Evolutionary conservation across 2,329 filamentous ascomycete species (phyloP), one percentile per base, ranked within the genome.

Genomic region (Rhynchosporium graminicola): DNA sequence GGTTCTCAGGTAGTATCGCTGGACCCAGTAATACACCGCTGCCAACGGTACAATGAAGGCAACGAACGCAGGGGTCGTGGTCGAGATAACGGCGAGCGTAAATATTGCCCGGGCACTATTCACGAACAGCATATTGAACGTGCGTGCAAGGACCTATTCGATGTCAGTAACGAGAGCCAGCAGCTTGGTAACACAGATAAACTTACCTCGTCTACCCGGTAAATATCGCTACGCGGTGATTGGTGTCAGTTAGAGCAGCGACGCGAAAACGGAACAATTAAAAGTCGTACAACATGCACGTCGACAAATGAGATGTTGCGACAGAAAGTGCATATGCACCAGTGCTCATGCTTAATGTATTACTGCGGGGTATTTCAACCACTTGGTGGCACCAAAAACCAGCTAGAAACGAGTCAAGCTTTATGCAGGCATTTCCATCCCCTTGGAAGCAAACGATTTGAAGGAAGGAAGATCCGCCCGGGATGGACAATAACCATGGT

Each of bases 91-190:
- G 47, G 86, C 83, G 68, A 99, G 82, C 5, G 92, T 99, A 77
- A 97, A 97, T 15, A 85, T 78, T 10, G 91, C 91, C 65, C 85
- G 84, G 59, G 87, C 88, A 40, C 84, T 79, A 71, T 94, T 94
- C 71, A 87, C 86, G 72, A 95, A 94, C 65, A 94, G 80, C 93
- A 98, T 98, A 77, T 98, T 98, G 81, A 99, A 99, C 13, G 92
- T 96, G 68, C 96, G 89, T 67, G 95, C 94, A 70, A 99, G 84
- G 47, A 98, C 90, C 79, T 99, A 92, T 74, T 97, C 92, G 63
- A 91, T 87, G 74, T 93, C 87, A 77, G 87, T 87, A 68, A 46
- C 66, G 64, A 61, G n/a, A 54, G 66, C 52, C 60, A 68, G 59
- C 63, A 64, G 26, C 31, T 51, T 47, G 43, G 63, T 64, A 75